Evolutionary conservation across 78 protist species (phyloP), one percentile per base, ranked within the genome.

Genomic region (Mantamonas sphyraenae): DNA sequence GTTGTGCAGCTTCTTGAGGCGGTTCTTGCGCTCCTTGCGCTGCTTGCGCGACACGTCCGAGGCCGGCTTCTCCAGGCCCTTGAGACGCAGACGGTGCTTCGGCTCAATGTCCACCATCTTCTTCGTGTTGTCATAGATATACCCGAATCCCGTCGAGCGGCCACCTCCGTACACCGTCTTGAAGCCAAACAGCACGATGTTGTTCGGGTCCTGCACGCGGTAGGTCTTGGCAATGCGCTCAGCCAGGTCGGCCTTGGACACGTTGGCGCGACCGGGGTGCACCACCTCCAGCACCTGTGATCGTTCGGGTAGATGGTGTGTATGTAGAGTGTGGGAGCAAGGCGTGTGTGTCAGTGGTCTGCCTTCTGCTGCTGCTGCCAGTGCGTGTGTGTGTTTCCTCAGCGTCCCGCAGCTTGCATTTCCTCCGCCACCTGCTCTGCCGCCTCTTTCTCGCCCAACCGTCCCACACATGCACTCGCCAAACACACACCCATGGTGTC

Each of bases 101-200:
- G 97, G 93, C 85, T 92, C 97, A 76, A 60, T 80, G 74, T 80
- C 69, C 93, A 91, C 91, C 79, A 70, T 50, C 38, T 82, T 78
- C 7, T 85, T 88, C 67, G 80, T 26, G 71, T 30, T 57, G 82
- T 95, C 98, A 80, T 95, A 95, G 96, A 95, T 87, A 64, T 91
- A 61, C 68, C 94, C 96, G 63, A 95, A 95, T 71, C 98, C 98
- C 26, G 96, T 88, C 64, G 88, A 74, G 40, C 64, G 68, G 68
- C 97, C 97, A 38, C 99, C 99, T 71, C 99, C 99, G 61, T 95
- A 97, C 28, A 68, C 82, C 22, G 94, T 92, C 42, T 71, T 42
- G 92, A 95, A 81, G 61, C 98, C 98, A 68, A 80, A 95, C 58
- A 81, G 33, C 76, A 82, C 30, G 80, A 97, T 47, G 72, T 64